Evolutionary conservation across 495 filamentous ascomycete species (phyloP).

Genomic region (Haplographium delicatum): DNA sequence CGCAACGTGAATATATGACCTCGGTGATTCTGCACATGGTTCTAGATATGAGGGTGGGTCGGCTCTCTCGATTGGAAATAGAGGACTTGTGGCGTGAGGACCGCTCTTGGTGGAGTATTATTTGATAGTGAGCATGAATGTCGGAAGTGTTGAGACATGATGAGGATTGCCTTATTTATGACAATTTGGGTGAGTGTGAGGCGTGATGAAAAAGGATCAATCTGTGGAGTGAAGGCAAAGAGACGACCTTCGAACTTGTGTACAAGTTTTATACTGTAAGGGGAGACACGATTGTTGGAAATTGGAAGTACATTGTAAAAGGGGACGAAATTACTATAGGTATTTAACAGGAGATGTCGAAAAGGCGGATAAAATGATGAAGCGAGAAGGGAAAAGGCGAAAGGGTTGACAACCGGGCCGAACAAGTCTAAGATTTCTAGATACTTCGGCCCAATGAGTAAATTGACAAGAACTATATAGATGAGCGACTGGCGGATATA

Average conservation of each 20-base stretch:
- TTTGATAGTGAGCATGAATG: neutral
- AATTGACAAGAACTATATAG: too few relatives aligned
- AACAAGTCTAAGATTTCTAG: too few relatives aligned
- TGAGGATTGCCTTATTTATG: neutral
- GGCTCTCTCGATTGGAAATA: neutral
- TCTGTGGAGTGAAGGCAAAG: neutral
- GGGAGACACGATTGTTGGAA: neutral
- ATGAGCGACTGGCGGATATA: too few relatives aligned
- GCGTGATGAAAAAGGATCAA: conserved; percentile 1
- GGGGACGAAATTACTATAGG: neutral
- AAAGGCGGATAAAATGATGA: neutral
- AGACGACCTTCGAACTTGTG: neutral
- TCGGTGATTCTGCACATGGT: neutral
- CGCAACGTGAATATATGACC: neutral
- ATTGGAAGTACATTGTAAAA: neutral
- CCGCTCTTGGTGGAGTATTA: neutral
- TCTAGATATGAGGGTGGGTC: neutral
- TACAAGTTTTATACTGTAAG: too few relatives aligned
- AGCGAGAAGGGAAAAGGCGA: neutral
- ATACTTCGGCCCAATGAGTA: too few relatives aligned
- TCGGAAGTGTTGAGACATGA: neutral
- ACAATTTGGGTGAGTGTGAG: neutral
- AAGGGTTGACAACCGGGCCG: too few relatives aligned
- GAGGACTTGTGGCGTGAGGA: neutral
- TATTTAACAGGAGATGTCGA: neutral